Percentiles rank a stretch among this genome's conserved stretches.
Evolutionary conservation across 345 rosid genomes (phyloP).

Genomic region (Triadica sebifera): DNA sequence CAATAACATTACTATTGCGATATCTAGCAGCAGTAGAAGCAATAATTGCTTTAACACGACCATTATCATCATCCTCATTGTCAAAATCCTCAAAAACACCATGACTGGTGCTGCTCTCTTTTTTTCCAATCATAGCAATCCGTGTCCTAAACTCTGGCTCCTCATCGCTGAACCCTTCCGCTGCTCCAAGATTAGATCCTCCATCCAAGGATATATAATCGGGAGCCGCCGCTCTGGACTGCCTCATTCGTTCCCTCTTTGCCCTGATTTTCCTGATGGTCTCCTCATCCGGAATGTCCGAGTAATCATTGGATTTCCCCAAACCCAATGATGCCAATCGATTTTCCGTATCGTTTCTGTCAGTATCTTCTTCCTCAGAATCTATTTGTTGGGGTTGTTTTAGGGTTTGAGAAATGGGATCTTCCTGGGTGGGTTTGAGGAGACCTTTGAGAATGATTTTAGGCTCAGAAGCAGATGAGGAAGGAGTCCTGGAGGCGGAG

Average conservation of each 20-base stretch:
- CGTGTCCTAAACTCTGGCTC: conserved; percentile 64
- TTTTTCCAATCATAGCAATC: conserved; percentile 54
- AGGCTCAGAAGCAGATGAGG: conserved; percentile 33
- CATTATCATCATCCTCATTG: conserved; percentile 21
- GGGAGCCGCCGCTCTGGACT: conserved; percentile 58
- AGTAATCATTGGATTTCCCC: conserved; percentile 32
- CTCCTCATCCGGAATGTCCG: conserved; percentile 45
- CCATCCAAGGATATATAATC: conserved; percentile 75
- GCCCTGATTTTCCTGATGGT: conserved; percentile 64
- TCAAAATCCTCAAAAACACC: conserved; percentile 67
- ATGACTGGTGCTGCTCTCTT: conserved; percentile 31
- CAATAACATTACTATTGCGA: not conserved
- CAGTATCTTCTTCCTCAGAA: conserved; percentile 23
- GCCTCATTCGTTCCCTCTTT: conserved; percentile 61
- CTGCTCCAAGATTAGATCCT: conserved; percentile 39
- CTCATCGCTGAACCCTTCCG: conserved; percentile 78
- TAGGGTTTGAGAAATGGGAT: conserved; percentile 11
- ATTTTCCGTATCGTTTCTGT: conserved; percentile 25
- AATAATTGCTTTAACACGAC: not conserved
- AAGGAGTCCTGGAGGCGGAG: conserved; percentile 6
- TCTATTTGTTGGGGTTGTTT: conserved; percentile 16
- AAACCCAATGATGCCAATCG: conserved; percentile 36
- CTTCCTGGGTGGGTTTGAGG: conserved; percentile 35
- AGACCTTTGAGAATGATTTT: conserved; percentile 57
- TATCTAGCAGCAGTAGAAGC: not conserved